Evolutionary conservation across 108 stramenopile species (phyloP).

Genomic region (Aureococcus anophagefferens): DNA sequence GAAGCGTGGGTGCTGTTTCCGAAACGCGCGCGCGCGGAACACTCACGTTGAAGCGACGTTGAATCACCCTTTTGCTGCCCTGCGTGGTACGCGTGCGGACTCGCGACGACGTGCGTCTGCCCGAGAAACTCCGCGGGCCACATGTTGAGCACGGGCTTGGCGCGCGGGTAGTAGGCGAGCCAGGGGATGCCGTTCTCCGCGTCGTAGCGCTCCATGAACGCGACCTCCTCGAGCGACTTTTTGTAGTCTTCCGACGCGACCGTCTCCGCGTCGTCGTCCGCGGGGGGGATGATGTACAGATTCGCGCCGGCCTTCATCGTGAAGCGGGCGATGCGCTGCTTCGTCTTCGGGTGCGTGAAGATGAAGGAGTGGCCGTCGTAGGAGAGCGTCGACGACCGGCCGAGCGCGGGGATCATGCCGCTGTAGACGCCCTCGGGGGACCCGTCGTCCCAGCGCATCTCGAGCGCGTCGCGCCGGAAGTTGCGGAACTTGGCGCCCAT

Average conservation of each 20-base stretch:
- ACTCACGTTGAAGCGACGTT: no score
- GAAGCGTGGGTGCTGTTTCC: no score
- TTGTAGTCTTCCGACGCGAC: background rate
- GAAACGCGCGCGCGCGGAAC: no score
- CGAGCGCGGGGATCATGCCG: background rate
- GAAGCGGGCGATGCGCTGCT: conserved; percentile 1
- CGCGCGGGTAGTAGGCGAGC: conserved; percentile 18
- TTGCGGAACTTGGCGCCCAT: conserved; percentile 15
- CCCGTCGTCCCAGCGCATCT: conserved; percentile 14
- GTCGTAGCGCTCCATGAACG: background rate
- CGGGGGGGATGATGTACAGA: conserved; percentile 13
- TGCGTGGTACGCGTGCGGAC: background rate
- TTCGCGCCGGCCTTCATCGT: conserved; percentile 3
- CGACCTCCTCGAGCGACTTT: background rate
- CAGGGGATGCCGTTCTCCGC: conserved; percentile 11
- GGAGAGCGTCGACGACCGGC: conserved; percentile 4
- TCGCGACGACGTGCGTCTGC: conserved; percentile 15
- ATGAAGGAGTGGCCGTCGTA: conserved; percentile 20
- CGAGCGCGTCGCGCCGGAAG: background rate
- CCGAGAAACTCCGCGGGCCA: conserved; percentile 25
- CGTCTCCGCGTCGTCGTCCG: background rate
- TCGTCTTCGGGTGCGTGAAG: conserved; percentile 8
- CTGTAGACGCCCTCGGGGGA: conserved; percentile 6
- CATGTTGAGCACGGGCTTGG: conserved; percentile 12
- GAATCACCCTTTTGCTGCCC: no score